These are phyloP conservation scores for Mucor velutinosus DNA, from an alignment of 371 early-diverging fungal species.

Conservation along the genomic window DNA sequence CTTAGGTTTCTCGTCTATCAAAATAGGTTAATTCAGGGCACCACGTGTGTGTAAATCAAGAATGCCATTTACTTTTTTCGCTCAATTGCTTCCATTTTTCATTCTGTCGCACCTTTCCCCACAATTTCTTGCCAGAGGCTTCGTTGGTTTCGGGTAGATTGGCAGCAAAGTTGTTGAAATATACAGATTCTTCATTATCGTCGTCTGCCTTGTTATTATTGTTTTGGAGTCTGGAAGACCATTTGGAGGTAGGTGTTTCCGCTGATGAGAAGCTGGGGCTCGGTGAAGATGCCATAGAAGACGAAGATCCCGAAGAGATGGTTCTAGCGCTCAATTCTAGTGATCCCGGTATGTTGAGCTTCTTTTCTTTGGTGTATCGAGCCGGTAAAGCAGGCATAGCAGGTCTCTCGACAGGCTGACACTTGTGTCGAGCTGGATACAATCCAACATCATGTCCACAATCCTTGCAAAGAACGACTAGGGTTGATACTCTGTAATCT, in stretches of 20 bases:
- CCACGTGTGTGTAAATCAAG: neutral
- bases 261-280: slow-evolving; percentile 21
- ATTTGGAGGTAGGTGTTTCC: slow-evolving; percentile 13
- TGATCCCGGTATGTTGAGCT: slow-evolving; percentile 9
- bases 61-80: slow-evolving; percentile 30
- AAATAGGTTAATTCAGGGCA: neutral
- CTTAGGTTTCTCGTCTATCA: slow-evolving; percentile 38
- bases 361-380: slow-evolving; percentile 13
- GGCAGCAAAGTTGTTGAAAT: slow-evolving; percentile 48
- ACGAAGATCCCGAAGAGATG: slow-evolving; percentile 12
- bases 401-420: slow-evolving; percentile 48
- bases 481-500: slow-evolving; percentile 68
- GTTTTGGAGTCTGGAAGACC: slow-evolving; percentile 16
- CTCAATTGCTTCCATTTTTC: slow-evolving; percentile 53
- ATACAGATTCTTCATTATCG: slow-evolving; percentile 42
- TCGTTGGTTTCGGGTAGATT: slow-evolving; percentile 31
- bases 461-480: slow-evolving; percentile 68
- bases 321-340: slow-evolving; percentile 7
- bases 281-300: slow-evolving; percentile 6
- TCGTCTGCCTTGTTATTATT: slow-evolving; percentile 8
- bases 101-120: slow-evolving; percentile 53
- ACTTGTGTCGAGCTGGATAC: slow-evolving; percentile 71
- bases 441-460: slow-evolving; percentile 71
- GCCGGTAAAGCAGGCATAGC: slow-evolving; percentile 48
- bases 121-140: slow-evolving; percentile 37